Percentiles rank a stretch among this genome's conserved stretches.
These are phyloP conservation scores for Calonectria crousiana DNA, from an alignment of 2,329 filamentous ascomycete genomes.

Conservation along the genomic window DNA sequence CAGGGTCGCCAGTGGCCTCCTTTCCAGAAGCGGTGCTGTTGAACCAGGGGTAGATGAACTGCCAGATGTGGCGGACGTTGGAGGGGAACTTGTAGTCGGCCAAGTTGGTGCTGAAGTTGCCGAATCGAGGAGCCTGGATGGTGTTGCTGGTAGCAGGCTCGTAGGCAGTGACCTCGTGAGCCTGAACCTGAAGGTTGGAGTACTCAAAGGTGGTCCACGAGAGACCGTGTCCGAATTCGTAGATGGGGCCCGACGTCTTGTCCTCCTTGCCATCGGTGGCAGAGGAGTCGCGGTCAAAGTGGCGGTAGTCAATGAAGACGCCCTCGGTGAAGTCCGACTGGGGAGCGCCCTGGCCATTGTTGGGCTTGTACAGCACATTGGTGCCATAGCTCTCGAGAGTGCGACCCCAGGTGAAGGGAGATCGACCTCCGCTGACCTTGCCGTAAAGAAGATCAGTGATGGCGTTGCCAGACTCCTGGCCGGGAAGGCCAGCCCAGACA, in stretches of 20 bases:
- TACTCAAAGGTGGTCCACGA: slow-evolving; percentile 85
- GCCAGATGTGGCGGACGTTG: slow-evolving; percentile 61
- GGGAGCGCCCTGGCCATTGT: slow-evolving; percentile 74
- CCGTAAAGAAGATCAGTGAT: slow-evolving; percentile 89
- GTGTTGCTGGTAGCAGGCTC: slow-evolving; percentile 72
- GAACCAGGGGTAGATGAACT: slow-evolving; percentile 79
- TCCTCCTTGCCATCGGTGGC: slow-evolving; percentile 38
- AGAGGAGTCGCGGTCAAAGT: slow-evolving; percentile 73
- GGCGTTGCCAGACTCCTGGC: slow-evolving; percentile 85
- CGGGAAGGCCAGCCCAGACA: slow-evolving; percentile 84
- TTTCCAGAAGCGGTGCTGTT: slow-evolving; percentile 71
- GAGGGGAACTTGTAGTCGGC: slow-evolving; percentile 77
- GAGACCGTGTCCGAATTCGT: slow-evolving; percentile 85
- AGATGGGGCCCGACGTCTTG: slow-evolving; percentile 69
- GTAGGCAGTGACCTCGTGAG: slow-evolving; percentile 65
- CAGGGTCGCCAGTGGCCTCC: slow-evolving; percentile 67
- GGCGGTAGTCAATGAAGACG: slow-evolving; percentile 78
- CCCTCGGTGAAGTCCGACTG: slow-evolving; percentile 83
- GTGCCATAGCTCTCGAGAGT: slow-evolving; percentile 76
- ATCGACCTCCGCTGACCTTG: slow-evolving; percentile 80
- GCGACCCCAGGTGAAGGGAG: slow-evolving; percentile 84
- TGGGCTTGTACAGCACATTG: slow-evolving; percentile 75
- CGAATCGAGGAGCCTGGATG: slow-evolving; percentile 72
- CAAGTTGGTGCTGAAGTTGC: slow-evolving; percentile 72
- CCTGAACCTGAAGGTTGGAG: slow-evolving; percentile 72